Conservation (phyloP, 768 basidiomycete species). For the Tulasnella sp. region DNA sequence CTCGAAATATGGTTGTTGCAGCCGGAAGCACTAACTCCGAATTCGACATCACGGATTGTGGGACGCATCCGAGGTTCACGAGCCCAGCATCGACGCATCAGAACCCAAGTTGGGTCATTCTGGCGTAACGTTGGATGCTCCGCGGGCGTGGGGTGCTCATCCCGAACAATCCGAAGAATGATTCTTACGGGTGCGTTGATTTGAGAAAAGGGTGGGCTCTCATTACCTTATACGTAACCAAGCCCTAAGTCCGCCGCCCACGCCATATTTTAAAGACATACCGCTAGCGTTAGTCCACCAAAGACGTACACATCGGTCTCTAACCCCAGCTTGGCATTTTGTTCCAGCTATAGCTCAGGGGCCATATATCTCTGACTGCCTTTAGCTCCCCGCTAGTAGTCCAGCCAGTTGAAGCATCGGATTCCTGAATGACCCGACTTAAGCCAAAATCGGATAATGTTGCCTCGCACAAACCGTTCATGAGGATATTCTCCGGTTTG, state of each 20-base stretch:
- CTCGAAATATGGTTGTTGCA: no score
- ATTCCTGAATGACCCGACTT: neutral
- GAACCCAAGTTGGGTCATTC: neutral
- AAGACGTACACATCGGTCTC: conserved; percentile 3
- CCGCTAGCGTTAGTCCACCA: conserved; percentile 1
- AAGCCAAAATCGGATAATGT: neutral
- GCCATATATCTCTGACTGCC: conserved; percentile 1
- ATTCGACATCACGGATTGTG: neutral
- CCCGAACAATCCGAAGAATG: neutral
- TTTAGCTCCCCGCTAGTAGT: neutral
- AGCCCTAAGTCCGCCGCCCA: neutral
- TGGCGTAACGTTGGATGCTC: neutral
- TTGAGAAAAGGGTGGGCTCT: neutral
- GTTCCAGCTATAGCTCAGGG: neutral
- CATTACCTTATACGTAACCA: neutral
- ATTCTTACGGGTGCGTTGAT: neutral
- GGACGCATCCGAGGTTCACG: neutral
- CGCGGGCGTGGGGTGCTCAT: neutral
- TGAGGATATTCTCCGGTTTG: neutral
- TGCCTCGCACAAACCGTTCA: neutral
- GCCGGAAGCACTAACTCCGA: neutral
- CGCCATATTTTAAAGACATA: neutral
- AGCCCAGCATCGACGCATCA: neutral
- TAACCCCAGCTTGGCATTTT: neutral
- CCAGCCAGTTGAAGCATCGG: neutral